Evolutionary conservation across 768 basidiomycete species (phyloP), one percentile per base, ranked within the genome.

Genomic region (Pleurotus citrinopileatus): DNA sequence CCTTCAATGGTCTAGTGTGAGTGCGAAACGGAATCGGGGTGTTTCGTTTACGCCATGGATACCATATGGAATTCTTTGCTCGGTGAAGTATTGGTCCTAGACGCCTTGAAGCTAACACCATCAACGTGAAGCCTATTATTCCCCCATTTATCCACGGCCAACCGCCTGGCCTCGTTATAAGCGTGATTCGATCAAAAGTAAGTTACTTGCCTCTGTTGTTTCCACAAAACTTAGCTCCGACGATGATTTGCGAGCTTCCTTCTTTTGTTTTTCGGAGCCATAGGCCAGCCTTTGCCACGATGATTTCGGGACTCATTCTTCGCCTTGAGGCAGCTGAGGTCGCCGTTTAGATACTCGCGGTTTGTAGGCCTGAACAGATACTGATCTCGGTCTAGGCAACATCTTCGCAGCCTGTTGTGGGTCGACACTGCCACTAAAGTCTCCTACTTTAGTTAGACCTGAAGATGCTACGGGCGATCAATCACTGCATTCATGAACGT

Each of bases 371-470:
- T n/a, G n/a, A n/a, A n/a, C n/a, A 34, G 32, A 34, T n/a, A 34
- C 32, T 34, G 32, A 44, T 40, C 38, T 40, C 38, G 38, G 38
- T 40, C 38, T 40, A 7, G 38, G 19, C n/a, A 17, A 40, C 12
- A 20, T 8, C 38, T 20, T 40, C 7, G 7, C 7, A 40, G 38
- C 38, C n/a, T n/a, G 4, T 27, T 20, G 15, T 34, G 22, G 20
- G 29, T n/a, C 7, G 10, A 51, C 48, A 51, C 34, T 51, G 48
- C 48, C 29, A 51, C 48, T 37, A 10, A 25, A 9, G 12, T 13
- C 29, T 36, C 48, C 48, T 12, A 17, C 48, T 51, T 51, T 51
- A 25, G 48, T 51, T 51, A 51, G 48, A 6, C 23, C 22, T 17
- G 12, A 37, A 10, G 4, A 17, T 36, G 5, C 10, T 20, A 22